Evolutionary conservation across 2,329 filamentous ascomycete species (phyloP), one percentile per base, ranked within the genome.

Genomic region (Curvularia lunata): DNA sequence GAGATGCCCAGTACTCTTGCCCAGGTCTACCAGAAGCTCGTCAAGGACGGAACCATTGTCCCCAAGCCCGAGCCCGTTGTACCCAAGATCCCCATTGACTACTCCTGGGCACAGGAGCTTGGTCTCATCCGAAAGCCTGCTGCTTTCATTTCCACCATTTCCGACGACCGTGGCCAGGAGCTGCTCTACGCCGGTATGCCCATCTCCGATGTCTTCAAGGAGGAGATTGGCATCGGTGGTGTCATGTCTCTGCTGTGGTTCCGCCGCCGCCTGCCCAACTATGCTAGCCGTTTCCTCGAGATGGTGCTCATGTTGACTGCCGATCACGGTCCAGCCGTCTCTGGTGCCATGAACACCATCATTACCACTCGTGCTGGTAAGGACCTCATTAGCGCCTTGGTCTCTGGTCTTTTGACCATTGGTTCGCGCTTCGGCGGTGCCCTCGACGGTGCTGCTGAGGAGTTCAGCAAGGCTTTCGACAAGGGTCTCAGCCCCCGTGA

Each of bases 271-370:
- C 90, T 99, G 63, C 95, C 95, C 64, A 84, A 90, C 76, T 98
- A 97, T 79, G 95, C 95, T 75, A 96, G 92, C 86, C 96, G 96
- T 84, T 99, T 99, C 86, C 84, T 99, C 71, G 95, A 99, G 86
- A 99, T 99, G 95, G 95, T 99, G 68, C 94, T 99, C 80, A 99
- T 99, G 95, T 88, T 99, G 77, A 99, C 95, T 77, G 95, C 95
- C 73, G 95, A 99, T 78, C 95, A 99, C 88, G 95, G 95, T 82
- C 95, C 95, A 53, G 95, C 95, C 72, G 95, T 99, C 72, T 99
- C 95, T 72, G 95, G 95, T 86, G 95, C 95, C 80, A 99, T 99
- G 95, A 99, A 99, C 89, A 99, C 95, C 79, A 99, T 99, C 80
- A 98, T 99, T 79, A 99, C 95, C 64, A 99, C 95, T 59, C 91